A percentile compares a stretch with the other conserved stretches of the same genome.
phyloP scores from a whole-genome alignment of 305 asterid species.

The Solanum aculeatissimum region DNA sequence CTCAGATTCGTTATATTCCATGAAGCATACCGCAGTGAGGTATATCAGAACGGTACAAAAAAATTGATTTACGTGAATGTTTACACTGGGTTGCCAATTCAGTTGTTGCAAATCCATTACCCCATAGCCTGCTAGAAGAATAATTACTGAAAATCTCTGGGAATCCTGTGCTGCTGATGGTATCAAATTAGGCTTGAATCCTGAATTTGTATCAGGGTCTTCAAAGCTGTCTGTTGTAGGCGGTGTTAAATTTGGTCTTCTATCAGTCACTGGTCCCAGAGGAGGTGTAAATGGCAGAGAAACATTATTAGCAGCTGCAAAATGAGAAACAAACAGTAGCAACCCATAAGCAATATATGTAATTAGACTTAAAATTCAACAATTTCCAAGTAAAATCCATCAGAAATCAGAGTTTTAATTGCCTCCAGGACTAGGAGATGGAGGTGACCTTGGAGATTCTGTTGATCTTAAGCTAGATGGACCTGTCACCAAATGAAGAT shows the following conservation, averaged over 20 bases:
- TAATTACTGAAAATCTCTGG: not conserved
- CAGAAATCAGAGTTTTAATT: not conserved
- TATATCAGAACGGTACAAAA: not conserved
- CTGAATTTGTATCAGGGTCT: slow-evolving; percentile 6
- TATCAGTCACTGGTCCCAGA: not conserved
- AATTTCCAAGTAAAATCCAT: not conserved
- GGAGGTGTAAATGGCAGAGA: not conserved
- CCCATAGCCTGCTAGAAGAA: slow-evolving; percentile 10
- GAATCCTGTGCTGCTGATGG: slow-evolving; percentile 8
- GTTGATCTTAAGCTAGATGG: not conserved
- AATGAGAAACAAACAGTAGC: not conserved
- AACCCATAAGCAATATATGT: not conserved
- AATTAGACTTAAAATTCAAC: not conserved
- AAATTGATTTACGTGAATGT: not conserved
- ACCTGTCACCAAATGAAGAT: not conserved
- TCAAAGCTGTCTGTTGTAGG: slow-evolving; percentile 11
- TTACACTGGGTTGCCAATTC: not conserved
- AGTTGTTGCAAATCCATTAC: slow-evolving; percentile 2
- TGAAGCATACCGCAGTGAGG: not conserved
- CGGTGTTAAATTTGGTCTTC: slow-evolving; percentile 29
- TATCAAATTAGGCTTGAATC: slow-evolving; percentile 6
- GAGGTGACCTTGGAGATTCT: not conserved
- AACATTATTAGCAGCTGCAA: not conserved
- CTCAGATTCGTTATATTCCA: not conserved
- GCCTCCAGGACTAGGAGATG: slow-evolving; percentile 13